Conservation (phyloP, 75 land plant genomes). For the Ceratopteris richardii region DNA sequence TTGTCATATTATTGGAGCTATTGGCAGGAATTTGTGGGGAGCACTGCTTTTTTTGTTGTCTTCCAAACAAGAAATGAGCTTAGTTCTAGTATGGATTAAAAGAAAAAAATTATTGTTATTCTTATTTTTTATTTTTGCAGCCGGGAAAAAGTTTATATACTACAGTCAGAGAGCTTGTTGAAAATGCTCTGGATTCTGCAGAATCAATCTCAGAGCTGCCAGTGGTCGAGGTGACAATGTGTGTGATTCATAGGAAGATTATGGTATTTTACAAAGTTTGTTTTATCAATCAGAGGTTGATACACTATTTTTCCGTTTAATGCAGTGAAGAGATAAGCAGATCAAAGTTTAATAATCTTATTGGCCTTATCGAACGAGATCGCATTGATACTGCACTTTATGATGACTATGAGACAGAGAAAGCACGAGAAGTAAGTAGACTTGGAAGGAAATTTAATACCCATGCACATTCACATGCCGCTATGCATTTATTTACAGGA, state of each 20-base stretch:
- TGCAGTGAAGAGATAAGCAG: conserved; percentile 88
- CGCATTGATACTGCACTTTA: conserved; percentile 89
- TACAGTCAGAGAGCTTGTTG: conserved; percentile 95
- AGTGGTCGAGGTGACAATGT: conserved; percentile 81
- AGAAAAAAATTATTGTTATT: too few species aligned
- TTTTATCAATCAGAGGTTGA: too few species aligned
- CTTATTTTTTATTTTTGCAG: conserved; percentile 33
- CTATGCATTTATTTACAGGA: not conserved
- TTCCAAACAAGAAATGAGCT: too few species aligned
- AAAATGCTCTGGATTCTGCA: conserved; percentile 97
- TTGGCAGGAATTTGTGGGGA: too few species aligned
- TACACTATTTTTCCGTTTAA: not conserved
- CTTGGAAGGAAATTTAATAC: not conserved
- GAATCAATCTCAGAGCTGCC: conserved; percentile 96
- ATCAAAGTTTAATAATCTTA: conserved; percentile 66
- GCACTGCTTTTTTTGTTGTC: too few species aligned
- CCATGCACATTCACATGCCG: not conserved
- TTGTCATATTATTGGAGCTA: too few species aligned
- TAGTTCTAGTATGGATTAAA: too few species aligned
- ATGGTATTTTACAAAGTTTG: too few species aligned
- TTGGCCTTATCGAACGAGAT: conserved; percentile 87
- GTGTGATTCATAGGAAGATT: conserved; percentile 21
- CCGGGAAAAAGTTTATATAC: conserved; percentile 96
- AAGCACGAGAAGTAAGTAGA: conserved; percentile 73
- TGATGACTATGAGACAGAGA: conserved; percentile 94